Evolutionary conservation across 164 flowering plant species (phyloP).

Genomic region (Kalanchoe fedtschenkoi): DNA sequence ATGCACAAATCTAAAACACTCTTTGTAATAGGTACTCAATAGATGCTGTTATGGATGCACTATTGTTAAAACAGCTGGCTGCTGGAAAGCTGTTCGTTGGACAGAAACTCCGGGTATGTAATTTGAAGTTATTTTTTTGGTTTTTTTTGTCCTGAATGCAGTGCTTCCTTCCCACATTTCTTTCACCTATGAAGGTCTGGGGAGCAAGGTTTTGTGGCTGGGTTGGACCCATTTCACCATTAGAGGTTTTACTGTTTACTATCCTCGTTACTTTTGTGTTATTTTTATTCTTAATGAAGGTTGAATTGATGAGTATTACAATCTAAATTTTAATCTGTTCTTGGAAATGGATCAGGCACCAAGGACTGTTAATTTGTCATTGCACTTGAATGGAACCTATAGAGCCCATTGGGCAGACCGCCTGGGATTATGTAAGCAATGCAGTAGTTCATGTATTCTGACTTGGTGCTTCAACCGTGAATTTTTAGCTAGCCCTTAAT

Average conservation of each 20-base stretch:
- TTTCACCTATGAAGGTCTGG: slow-evolving; percentile 55
- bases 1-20: slow-evolving; percentile 8
- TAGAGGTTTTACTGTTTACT: slow-evolving; percentile 45
- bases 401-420: slow-evolving; percentile 95
- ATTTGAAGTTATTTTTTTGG: background rate
- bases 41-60: slow-evolving; percentile 56
- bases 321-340: background rate
- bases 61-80: slow-evolving; percentile 51
- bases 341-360: slow-evolving; percentile 34
- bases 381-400: slow-evolving; percentile 89
- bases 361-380: slow-evolving; percentile 28
- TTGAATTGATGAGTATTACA: background rate
- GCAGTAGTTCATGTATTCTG: background rate
- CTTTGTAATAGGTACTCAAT: slow-evolving; percentile 63
- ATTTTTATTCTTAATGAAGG: background rate
- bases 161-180: slow-evolving; percentile 13
- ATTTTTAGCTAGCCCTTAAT: background rate
- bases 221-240: slow-evolving; percentile 76
- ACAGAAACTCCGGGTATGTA: slow-evolving; percentile 83
- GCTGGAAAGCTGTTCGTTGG: slow-evolving; percentile 71
- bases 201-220: slow-evolving; percentile 86
- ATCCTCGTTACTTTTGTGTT: background rate
- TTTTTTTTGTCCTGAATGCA: slow-evolving; percentile 8
- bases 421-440: slow-evolving; percentile 66
- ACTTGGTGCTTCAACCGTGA: background rate